phyloP scores from a whole-genome alignment of 2,329 filamentous ascomycete genomes.

The Paecilomyces formosus region DNA sequence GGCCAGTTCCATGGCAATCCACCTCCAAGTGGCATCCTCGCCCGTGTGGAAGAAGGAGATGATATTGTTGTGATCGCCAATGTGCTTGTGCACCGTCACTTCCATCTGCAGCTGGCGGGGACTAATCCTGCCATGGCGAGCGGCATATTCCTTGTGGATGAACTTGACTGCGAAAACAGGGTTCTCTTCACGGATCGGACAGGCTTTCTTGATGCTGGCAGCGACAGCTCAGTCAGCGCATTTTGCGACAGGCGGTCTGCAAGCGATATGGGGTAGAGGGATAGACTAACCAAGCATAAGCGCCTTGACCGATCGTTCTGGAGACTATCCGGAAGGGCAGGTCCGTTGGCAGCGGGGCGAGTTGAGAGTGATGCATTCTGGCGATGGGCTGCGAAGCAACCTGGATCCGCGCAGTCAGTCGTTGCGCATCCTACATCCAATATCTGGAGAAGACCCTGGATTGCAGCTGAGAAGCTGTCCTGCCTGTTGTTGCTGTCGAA shows the following conservation, averaged over 20 bases:
- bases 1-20: slow-evolving; percentile 97
- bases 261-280: slow-evolving; percentile 1
- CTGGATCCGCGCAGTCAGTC: neutral
- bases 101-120: slow-evolving; percentile 88
- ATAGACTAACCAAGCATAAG: slow-evolving; percentile 78
- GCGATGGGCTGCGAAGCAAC: slow-evolving; percentile 13
- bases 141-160: slow-evolving; percentile 94
- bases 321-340: slow-evolving; percentile 92
- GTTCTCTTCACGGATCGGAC: slow-evolving; percentile 58
- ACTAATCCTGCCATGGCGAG: slow-evolving; percentile 79
- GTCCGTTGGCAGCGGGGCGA: slow-evolving; percentile 74
- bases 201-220: slow-evolving; percentile 82
- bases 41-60: slow-evolving; percentile 87
- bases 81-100: slow-evolving; percentile 78
- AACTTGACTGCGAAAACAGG: slow-evolving; percentile 97
- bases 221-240: slow-evolving; percentile 1
- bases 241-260: neutral
- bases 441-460: neutral
- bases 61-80: slow-evolving; percentile 85
- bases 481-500: neutral
- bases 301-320: slow-evolving; percentile 91
- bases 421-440: neutral
- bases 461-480: neutral
- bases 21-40: slow-evolving; percentile 80
- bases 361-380: slow-evolving; percentile 67